Conservation (phyloP, 495 filamentous ascomycete species). For the Tuber calosporum region DNA sequence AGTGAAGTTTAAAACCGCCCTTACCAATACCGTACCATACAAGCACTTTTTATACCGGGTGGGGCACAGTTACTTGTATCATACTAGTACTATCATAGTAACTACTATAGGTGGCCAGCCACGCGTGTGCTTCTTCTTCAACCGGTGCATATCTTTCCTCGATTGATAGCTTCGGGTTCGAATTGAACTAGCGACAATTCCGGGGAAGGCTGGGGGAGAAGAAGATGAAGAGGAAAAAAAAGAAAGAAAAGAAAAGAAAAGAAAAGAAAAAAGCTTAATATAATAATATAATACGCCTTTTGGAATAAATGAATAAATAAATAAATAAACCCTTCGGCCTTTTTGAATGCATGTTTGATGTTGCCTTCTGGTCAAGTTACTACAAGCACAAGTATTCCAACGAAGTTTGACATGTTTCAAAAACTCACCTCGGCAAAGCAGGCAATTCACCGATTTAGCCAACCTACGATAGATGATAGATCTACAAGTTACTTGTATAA, state of each 20-base stretch:
- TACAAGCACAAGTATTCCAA: no score
- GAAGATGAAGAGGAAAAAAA: no score
- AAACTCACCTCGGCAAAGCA: background rate
- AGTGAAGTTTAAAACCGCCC: background rate
- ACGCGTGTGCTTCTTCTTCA: background rate
- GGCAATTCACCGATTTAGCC: background rate
- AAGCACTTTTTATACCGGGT: no score
- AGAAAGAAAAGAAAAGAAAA: background rate
- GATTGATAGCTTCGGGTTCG: background rate
- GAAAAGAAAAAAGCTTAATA: no score
- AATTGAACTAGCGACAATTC: background rate
- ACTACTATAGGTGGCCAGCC: background rate
- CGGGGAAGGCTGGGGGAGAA: background rate
- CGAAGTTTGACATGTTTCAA: background rate
- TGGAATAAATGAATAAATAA: no score
- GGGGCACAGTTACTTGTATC: no score
- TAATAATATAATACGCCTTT: background rate
- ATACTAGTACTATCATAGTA: no score
- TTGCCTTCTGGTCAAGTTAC: background rate
- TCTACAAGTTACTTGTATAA: background rate
- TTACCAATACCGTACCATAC: no score
- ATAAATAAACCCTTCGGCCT: no score
- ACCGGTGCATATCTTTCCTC: no score
- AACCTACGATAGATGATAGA: background rate
- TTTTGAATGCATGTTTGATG: background rate